Base-by-base conservation (phyloP, 805 yeast species). In the Yarrowia hollandica region DNA sequence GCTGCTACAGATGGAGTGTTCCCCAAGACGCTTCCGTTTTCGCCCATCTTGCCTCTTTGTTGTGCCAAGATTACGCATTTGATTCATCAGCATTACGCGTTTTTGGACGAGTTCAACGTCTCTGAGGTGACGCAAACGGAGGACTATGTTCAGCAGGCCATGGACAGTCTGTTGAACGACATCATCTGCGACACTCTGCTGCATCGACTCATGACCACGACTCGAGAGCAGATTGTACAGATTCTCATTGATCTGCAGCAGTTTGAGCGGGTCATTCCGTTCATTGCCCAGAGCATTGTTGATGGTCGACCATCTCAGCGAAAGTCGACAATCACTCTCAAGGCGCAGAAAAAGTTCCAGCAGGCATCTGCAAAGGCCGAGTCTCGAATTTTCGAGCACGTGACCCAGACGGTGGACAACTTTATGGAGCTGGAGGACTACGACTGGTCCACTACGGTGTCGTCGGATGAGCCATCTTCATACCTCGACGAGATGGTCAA, bases 201-300 rank as follows among this genome's bases (percentile, higher is more conserved):
- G 60, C 77, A 79, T 12, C 82, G 83, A 62, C 78, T 86, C 50
- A 79, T 82, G 64, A 79, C 90, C 1, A 81, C 85, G 11, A 87
- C 90, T 62, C 88, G 96, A 68, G 98, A 92, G 71, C 91, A 90
- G 64, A 80, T 90, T 23, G 86, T 96, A 0, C 98, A 94, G 74
- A 88, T 89, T 64, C 77, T 88, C 64, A 86, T 94, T 60, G 90
- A 94, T 69, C 75, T 92, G 66, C 97, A 92, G 68, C 89, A 88
- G 69, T 92, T 91, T 70, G 78, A 88, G 38, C 82, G 78, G 65
- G 89, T 96, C 60, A 80, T 91, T 9, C 76, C 77, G 56, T 90
- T 86, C 69, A 77, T 92, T 50, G 78, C 79, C 60, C 65, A 65
- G 25, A 64, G 71, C 54, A 70, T 81, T 66, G 74, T 76, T 18